Evolutionary conservation across 2,329 filamentous ascomycete species (phyloP), one percentile per base, ranked within the genome.

Genomic region (Cercospora beticola): DNA sequence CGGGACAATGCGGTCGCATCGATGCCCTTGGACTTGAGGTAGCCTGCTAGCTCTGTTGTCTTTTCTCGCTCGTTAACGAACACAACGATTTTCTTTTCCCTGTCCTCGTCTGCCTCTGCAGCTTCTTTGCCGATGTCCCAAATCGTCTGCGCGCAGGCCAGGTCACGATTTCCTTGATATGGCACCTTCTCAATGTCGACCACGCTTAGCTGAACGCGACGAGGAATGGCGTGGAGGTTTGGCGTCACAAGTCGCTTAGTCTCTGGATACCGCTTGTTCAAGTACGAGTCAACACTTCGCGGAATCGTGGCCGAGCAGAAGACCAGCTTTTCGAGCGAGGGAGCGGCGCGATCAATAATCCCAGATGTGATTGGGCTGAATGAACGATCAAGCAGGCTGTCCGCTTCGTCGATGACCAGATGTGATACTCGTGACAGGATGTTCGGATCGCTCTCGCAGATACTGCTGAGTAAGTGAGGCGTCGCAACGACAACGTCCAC

Each of bases 221-320:
- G 90, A 2, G 95, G 95, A 74, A 99, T 97, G 68, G 95, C 93
- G 81, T 99, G 95, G 0, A 99, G 86, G 77, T 98, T 97, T 0
- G 95, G 95, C 0, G 95, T 99, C 1, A 94, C 94, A 71, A 99
- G 89, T 69, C 95, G 91, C 57, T 86, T 84, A 82, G 97, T 93
- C 74, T 92, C 86, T 0, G 95, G 94, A 79, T 94, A 97, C 71
- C 90, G 89, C 70, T 88, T 87, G 63, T 88, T 87, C n/a, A 99
- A 86, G 79, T 91, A 93, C 72, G 87, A 90, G 82, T 99, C 95
- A 18, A 99, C 87, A 74, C 92, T 92, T 72, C 90, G 88, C 1
- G 96, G 95, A 70, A 99, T 98, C 5, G 95, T 99, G 62, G 95
- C 95, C 3, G 94, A 98, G 83, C 95, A 99, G 72, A 98, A 88